Conservation (phyloP, 192 early-diverging fungal species). For the Umbelopsis sp. region DNA sequence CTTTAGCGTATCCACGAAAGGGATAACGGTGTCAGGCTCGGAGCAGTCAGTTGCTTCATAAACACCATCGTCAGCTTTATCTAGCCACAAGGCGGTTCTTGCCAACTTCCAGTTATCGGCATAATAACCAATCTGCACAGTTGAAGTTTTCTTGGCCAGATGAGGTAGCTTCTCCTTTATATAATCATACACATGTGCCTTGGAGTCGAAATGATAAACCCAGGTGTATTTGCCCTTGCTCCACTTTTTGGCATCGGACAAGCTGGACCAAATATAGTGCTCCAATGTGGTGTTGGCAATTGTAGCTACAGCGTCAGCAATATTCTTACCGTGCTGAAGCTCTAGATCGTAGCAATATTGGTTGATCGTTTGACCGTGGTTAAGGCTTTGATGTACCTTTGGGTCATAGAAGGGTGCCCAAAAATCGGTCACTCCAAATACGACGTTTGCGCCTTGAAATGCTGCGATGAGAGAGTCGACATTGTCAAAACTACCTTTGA, state of each 20-base stretch:
- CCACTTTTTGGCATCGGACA: background rate
- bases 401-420: constrained; percentile 5
- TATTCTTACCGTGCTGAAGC: constrained; percentile 6
- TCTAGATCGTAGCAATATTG: background rate
- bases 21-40: background rate
- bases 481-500: constrained; percentile 23
- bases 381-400: background rate
- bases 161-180: background rate
- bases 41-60: background rate
- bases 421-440: constrained; percentile 25
- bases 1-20: background rate
- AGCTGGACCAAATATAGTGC: background rate
- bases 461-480: constrained; percentile 27
- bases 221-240: constrained; percentile 10
- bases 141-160: background rate
- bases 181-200: background rate
- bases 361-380: background rate
- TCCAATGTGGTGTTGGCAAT: background rate
- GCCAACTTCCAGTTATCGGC: background rate
- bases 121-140: background rate
- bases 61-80: constrained; percentile 1
- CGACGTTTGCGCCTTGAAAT: constrained; percentile 30
- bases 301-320: background rate
- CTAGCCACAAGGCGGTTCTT: background rate
- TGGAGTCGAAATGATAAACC: constrained; percentile 13